Evolutionary conservation across 2,329 filamentous ascomycete genomes (phyloP).

Genomic region (Hypoxylon sp.): DNA sequence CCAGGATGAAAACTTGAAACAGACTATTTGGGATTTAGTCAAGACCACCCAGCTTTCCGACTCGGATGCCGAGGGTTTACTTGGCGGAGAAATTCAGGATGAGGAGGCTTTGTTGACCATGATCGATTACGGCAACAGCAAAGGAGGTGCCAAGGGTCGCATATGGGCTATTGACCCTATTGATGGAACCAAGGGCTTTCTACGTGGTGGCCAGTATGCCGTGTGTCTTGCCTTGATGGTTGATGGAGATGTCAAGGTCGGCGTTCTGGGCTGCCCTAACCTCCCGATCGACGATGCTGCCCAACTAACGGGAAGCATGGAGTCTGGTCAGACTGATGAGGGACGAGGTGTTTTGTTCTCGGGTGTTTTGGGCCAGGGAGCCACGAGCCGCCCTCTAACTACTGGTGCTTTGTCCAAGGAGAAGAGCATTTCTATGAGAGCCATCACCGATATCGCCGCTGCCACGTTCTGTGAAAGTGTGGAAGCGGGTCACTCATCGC

Average conservation of each 20-base stretch:
- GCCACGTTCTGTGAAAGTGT: conserved; percentile 98
- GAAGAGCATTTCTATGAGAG: conserved; percentile 80
- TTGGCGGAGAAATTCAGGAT: conserved; percentile 74
- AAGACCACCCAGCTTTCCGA: conserved; percentile 75
- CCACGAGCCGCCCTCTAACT: conserved; percentile 77
- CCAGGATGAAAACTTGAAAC: conserved; percentile 72
- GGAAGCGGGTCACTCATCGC: conserved; percentile 89
- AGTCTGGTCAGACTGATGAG: conserved; percentile 75
- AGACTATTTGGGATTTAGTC: conserved; percentile 87
- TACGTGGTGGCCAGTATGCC: conserved; percentile 95
- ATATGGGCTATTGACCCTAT: conserved; percentile 98
- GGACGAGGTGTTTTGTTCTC: conserved; percentile 89
- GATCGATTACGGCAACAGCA: conserved; percentile 73
- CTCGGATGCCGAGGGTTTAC: conserved; percentile 67
- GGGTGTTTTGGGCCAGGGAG: conserved; percentile 80
- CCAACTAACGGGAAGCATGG: conserved; percentile 74
- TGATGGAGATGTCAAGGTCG: conserved; percentile 91
- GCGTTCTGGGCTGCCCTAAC: conserved; percentile 95
- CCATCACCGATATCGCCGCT: conserved; percentile 74
- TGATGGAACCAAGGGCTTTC: conserved; percentile 96
- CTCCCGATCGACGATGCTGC: conserved; percentile 85
- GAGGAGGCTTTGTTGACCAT: conserved; percentile 73
- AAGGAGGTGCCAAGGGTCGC: conserved; percentile 76
- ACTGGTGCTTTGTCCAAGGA: conserved; percentile 60
- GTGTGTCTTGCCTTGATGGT: conserved; percentile 93